Conservation (phyloP, 2,329 filamentous ascomycete species). For the Aureobasidium pullulans region DNA sequence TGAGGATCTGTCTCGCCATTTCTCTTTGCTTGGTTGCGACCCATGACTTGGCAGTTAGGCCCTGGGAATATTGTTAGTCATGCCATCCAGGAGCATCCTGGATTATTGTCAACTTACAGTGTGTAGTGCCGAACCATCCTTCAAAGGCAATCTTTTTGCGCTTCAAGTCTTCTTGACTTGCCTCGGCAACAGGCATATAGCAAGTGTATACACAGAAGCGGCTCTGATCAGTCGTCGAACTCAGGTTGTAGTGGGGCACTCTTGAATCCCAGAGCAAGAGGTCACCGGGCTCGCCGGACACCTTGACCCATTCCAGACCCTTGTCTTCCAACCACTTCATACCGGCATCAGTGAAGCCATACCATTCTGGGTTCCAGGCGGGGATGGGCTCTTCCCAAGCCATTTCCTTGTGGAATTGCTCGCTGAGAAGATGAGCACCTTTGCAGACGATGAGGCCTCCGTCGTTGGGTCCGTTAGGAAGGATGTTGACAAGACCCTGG, state of each 20-base stretch:
- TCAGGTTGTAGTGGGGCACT: slow-evolving; percentile 28
- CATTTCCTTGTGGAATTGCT: slow-evolving; percentile 27
- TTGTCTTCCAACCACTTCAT: slow-evolving; percentile 24
- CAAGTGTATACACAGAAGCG: slow-evolving; percentile 30
- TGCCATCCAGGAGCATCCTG: background rate
- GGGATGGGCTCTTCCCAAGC: slow-evolving; percentile 24
- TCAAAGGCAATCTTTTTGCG: slow-evolving; percentile 29
- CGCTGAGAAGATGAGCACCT: slow-evolving; percentile 25
- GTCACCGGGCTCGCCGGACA: slow-evolving; percentile 23
- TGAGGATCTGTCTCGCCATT: slow-evolving; percentile 27
- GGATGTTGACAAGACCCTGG: slow-evolving; percentile 44
- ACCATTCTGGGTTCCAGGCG: slow-evolving; percentile 29
- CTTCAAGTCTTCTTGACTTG: slow-evolving; percentile 27
- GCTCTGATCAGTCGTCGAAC: slow-evolving; percentile 22
- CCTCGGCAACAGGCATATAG: slow-evolving; percentile 31
- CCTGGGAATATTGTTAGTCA: too few species aligned
- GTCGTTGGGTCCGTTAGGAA: slow-evolving; percentile 30
- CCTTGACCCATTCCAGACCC: slow-evolving; percentile 21
- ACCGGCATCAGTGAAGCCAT: slow-evolving; percentile 26
- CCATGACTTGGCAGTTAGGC: slow-evolving; percentile 27
- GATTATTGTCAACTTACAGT: slow-evolving; percentile 19
- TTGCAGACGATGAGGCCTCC: slow-evolving; percentile 32
- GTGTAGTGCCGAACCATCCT: slow-evolving; percentile 27
- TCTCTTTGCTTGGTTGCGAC: slow-evolving; percentile 27
- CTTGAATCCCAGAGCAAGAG: slow-evolving; percentile 23